Evolutionary conservation across 177 flowering plant genomes (phyloP).

Genomic region (Telopea speciosissima): DNA sequence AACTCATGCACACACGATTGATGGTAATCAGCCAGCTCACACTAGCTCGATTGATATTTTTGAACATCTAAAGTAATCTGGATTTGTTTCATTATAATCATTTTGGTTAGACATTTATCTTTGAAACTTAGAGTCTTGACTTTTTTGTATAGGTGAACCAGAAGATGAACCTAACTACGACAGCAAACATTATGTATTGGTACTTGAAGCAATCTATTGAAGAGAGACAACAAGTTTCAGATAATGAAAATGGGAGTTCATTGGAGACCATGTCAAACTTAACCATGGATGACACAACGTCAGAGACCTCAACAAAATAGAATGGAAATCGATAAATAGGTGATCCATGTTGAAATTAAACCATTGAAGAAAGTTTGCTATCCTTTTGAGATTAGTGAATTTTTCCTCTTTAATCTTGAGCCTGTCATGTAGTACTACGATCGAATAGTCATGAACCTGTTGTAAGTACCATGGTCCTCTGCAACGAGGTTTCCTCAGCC

Average conservation of each 20-base stretch:
- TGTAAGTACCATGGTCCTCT: too few species aligned
- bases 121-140: background rate
- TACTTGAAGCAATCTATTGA: slow-evolving; percentile 60
- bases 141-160: slow-evolving; percentile 69
- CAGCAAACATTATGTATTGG: slow-evolving; percentile 96
- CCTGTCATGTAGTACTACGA: too few species aligned
- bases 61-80: too few species aligned
- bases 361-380: background rate
- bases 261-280: slow-evolving; percentile 58
- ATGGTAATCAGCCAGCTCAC: too few species aligned
- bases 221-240: slow-evolving; percentile 57
- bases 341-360: background rate
- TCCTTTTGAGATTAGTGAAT: background rate
- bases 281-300: slow-evolving; percentile 68
- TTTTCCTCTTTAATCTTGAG: background rate
- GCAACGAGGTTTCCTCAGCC: too few species aligned
- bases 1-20: too few species aligned
- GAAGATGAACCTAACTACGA: slow-evolving; percentile 88
- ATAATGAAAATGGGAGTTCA: slow-evolving; percentile 63
- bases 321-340: slow-evolving; percentile 30
- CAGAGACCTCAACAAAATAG: slow-evolving; percentile 54
- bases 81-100: too few species aligned
- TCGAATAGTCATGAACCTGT: background rate
- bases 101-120: background rate
- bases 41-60: too few species aligned